Base-by-base conservation (phyloP, 2,329 filamentous ascomycete genomes). In the Zymoseptoria passerinii region DNA sequence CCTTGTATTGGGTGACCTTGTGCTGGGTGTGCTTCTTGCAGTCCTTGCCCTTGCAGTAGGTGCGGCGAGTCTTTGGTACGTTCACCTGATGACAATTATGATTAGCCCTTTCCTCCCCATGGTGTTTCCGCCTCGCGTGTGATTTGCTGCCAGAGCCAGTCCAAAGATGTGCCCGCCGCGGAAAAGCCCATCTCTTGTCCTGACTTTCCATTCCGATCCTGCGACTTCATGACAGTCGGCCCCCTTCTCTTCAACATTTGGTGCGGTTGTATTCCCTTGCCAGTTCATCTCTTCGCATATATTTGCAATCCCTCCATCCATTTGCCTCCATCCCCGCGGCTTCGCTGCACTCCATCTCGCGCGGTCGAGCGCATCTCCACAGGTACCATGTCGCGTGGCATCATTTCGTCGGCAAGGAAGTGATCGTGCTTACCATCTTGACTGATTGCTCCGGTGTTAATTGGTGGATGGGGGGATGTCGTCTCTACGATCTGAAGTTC, bases 41-140 rank as follows among this genome's bases (percentile, higher is more conserved):
- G 75, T 90, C 86, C 84, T 88, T 92, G 83, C 89, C 89, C 85
- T 95, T 95, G 90, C 90, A 95, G 83, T 91, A 96, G 79, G 92
- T 96, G 83, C 90, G 89, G 78, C 91, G 87, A 78, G 91, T 96
- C 85, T 96, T 96, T 76, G 92, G 91, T 83, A 96, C 89, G 89
- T 96, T 96, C 84, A 96, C 91, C 92, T 92, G 66, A 56, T 58
- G 29, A 53, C n/a, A 53, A 16, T n/a, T n/a, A 13, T 44, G 16
- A 2, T 44, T n/a, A 44, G 35, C 35, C 13, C n/a, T n/a, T 13
- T 4, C 5, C 35, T 16, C 6, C 13, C 35, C 35, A 44, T n/a
- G 10, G 6, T 44, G 16, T 44, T 44, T 6, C 13, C 16, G 16
- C 16, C 4, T n/a, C n/a, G 35, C 16, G 35, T 44, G 35, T 44